These are phyloP conservation scores for Microbotryum scabiosae DNA, from an alignment of 1,284 basidiomycete genomes.

Conservation along the genomic window DNA sequence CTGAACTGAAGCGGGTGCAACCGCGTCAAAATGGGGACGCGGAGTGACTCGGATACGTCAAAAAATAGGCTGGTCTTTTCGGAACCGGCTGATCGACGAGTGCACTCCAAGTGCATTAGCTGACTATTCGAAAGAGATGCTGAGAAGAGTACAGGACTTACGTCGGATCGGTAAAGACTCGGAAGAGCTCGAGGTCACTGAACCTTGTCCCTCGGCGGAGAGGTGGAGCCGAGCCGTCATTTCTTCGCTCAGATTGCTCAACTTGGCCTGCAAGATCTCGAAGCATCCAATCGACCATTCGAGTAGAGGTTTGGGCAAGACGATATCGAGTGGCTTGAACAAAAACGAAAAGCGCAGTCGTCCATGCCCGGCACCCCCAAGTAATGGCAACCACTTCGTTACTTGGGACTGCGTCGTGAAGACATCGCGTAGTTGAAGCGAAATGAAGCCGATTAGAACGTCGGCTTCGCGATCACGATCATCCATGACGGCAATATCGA, in stretches of 20 bases:
- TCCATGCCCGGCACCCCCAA: slow-evolving; percentile 12
- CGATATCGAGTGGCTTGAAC: slow-evolving; percentile 23
- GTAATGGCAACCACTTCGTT: slow-evolving; percentile 13
- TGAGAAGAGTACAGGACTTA: neutral
- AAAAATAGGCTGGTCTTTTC: neutral
- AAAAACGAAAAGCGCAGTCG: slow-evolving; percentile 24
- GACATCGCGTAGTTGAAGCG: slow-evolving; percentile 15
- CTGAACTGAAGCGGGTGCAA: neutral
- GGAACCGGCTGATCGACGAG: neutral
- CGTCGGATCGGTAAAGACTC: neutral
- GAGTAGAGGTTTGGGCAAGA: neutral
- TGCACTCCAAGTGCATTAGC: neutral
- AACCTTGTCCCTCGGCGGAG: neutral
- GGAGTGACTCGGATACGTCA: neutral
- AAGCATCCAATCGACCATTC: slow-evolving; percentile 18
- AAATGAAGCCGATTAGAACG: slow-evolving; percentile 20
- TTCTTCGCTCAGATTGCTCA: neutral
- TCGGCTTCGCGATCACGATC: slow-evolving; percentile 28
- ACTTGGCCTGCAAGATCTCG: slow-evolving; percentile 4
- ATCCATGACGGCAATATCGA: slow-evolving; percentile 27
- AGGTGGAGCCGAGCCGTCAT: neutral
- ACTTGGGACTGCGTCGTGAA: slow-evolving; percentile 17
- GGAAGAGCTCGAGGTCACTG: neutral
- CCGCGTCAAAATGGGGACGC: neutral
- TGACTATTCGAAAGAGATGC: neutral